Base-by-base conservation (phyloP, 345 rosid species). In the Dovyalis caffra region DNA sequence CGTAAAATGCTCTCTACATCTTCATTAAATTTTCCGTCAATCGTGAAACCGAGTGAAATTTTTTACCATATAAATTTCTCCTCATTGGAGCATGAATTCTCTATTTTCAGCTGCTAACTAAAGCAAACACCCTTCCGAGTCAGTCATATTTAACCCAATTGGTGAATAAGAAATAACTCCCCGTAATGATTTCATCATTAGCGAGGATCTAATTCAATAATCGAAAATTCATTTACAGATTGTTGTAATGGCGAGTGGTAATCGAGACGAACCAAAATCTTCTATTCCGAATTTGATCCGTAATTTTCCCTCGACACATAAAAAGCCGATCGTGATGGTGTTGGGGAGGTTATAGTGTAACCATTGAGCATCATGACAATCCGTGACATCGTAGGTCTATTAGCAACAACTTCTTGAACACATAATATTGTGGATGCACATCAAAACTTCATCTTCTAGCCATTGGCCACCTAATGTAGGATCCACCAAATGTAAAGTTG, bases 361-460 rank as follows among this genome's bases (percentile, higher is more conserved):
- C 76, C 53, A 32, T 35, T 31, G 35, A 74, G 47, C 76, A 74
- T 74, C 33, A 65, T 34, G 8, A 65, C 18, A 45, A 74, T 11
- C 32, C 33, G 45, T 9, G 70, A 34, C 76, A 74, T 49, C 47
- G 64, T 47, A 47, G 70, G 76, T 33, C 76, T 49, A 28, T 51
- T 37, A 21, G 69, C 33, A 23, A 35, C 64, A 18, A 56, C 73
- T 75, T 81, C 83, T 21, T 83, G 85, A 70, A 81, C 78, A 18
- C 83, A 78, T 28, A 81, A 29, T 29, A 85, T 68, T 25, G 8
- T 85, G 74, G 51, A 86, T 81, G 77, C 86, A 85, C 37, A 61
- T 76, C 21, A 72, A 8, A 2, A 82, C 70, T 68, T 82, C 74
- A 70, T 57, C 62, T 76, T 68, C 43, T 9, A 79, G 51, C 66